Evolutionary conservation across 495 filamentous ascomycete genomes (phyloP), one percentile per base, ranked within the genome.

Genomic region (Clavariopsis aquatica): DNA sequence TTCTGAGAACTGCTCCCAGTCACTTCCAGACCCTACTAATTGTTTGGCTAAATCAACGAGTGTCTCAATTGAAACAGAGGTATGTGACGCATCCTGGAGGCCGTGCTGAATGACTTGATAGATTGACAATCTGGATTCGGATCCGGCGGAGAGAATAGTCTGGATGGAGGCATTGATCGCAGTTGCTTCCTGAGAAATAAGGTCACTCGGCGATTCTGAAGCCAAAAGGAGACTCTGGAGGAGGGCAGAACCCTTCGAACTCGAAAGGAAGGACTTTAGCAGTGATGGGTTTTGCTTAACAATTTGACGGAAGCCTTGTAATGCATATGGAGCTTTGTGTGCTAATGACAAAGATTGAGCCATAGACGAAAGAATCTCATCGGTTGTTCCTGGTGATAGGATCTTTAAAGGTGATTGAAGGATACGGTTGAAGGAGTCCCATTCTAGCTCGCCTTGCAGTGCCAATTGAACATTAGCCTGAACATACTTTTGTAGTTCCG

Each of bases 201-300:
- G 78, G 20, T 86, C 83, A 27, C 81, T 76, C 6, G 79, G 57
- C 10, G 82, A 83, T 54, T 89, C 84, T 20, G 82, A 75, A 8
- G 89, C 74, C 52, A 79, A 81, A 0, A 89, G 71, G 9, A 90
- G 68, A 46, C 78, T 81, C 26, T 79, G 81, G 17, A 85, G 74
- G 49, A 89, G 62, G 45, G 78, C 78, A 3, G 82, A 80, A 17
- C 85, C 85, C 62, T 81, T 57, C 10, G 72, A 47, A 1, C 70
- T 70, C 5, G 64, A 41, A 1, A 75, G 23, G 45, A 77, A 77
- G 0, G 29, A 26, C 47, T 71, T 73, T 9, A 82, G 9, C 17
- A 71, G 34, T 15, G 60, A 36, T 15, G 58, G 58, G 67, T 70
- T 76, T 1, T 65, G 54, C 49, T 71, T 73, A 1, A 68, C 23